A percentile compares a stretch with the other conserved stretches of the same genome.
Evolutionary conservation across 495 filamentous ascomycete species (phyloP).

Genomic region (Friedmanniomyces simplex): DNA sequence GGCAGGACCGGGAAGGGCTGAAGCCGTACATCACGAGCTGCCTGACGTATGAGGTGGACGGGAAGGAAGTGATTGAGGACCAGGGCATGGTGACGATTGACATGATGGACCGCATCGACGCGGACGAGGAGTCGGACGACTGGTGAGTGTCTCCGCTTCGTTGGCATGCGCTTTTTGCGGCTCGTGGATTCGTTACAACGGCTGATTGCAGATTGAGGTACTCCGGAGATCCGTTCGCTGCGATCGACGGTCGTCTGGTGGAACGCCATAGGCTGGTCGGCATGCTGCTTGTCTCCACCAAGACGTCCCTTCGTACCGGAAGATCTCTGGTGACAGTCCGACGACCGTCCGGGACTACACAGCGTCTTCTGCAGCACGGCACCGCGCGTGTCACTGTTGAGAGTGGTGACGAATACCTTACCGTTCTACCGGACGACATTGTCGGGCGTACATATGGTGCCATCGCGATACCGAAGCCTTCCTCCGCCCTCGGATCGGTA

Average conservation of each 20-base stretch:
- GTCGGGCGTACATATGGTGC: conserved; percentile 7
- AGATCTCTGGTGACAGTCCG: conserved; percentile 13
- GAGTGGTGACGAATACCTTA: conserved; percentile 1
- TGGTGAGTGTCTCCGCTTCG: background rate
- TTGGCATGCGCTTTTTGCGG: background rate
- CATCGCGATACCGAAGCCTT: conserved; percentile 2
- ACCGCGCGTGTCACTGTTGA: background rate
- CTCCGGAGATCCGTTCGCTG: background rate
- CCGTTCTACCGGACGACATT: conserved; percentile 44
- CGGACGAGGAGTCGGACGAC: background rate
- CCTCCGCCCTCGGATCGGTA: conserved; percentile 41
- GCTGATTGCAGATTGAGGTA: background rate
- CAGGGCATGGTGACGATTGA: conserved; percentile 90
- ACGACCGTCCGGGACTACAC: conserved; percentile 11
- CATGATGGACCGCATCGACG: conserved; percentile 77
- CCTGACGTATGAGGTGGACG: conserved; percentile 64
- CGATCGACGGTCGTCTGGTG: conserved; percentile 8
- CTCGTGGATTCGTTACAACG: background rate
- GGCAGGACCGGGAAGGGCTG: conserved; percentile 70
- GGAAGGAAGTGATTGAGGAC: conserved; percentile 70
- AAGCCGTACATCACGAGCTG: conserved; percentile 89
- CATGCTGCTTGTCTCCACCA: conserved; percentile 8
- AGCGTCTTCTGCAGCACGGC: background rate
- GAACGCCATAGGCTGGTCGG: conserved; percentile 9
- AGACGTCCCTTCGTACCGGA: conserved; percentile 13